Evolutionary conservation across 2,329 filamentous ascomycete genomes (phyloP).

Genomic region (Pseudogymnoascus sp.): DNA sequence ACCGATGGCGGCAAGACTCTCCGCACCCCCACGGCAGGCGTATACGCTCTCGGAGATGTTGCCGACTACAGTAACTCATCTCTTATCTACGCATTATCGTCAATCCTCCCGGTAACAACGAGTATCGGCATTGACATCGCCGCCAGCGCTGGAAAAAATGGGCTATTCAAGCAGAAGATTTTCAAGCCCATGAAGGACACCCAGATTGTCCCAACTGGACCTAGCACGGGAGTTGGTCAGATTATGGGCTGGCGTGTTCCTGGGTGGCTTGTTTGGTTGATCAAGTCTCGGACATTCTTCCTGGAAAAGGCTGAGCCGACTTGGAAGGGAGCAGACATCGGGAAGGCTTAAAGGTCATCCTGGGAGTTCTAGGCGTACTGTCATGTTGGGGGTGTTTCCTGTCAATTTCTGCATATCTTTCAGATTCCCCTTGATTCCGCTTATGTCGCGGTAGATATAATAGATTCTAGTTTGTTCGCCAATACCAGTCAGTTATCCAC

Average conservation of each 20-base stretch:
- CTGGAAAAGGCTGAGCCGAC: slow-evolving; percentile 21
- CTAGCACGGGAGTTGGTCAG: slow-evolving; percentile 32
- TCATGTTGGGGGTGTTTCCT: background rate
- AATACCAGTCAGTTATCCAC: background rate
- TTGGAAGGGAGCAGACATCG: slow-evolving; percentile 11
- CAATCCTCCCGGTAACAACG: slow-evolving; percentile 34
- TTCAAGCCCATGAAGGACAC: slow-evolving; percentile 30
- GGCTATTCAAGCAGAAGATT: slow-evolving; percentile 20
- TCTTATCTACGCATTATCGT: slow-evolving; percentile 33
- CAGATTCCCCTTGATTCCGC: background rate
- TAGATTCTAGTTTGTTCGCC: background rate
- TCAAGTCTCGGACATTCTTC: slow-evolving; percentile 34
- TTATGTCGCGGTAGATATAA: background rate
- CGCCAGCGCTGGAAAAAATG: background rate
- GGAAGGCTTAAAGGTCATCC: slow-evolving; percentile 12
- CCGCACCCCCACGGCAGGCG: slow-evolving; percentile 38
- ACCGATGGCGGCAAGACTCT: slow-evolving; percentile 38
- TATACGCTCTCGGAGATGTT: slow-evolving; percentile 43
- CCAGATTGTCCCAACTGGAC: slow-evolving; percentile 34
- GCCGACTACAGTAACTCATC: slow-evolving; percentile 36
- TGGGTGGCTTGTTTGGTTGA: slow-evolving; percentile 31
- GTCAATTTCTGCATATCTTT: background rate
- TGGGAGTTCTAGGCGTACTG: background rate
- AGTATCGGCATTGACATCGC: slow-evolving; percentile 43
- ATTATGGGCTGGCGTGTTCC: slow-evolving; percentile 33